These are phyloP conservation scores for Lophium mytilinum DNA, from an alignment of 495 filamentous ascomycete species.

Conservation along the genomic window DNA sequence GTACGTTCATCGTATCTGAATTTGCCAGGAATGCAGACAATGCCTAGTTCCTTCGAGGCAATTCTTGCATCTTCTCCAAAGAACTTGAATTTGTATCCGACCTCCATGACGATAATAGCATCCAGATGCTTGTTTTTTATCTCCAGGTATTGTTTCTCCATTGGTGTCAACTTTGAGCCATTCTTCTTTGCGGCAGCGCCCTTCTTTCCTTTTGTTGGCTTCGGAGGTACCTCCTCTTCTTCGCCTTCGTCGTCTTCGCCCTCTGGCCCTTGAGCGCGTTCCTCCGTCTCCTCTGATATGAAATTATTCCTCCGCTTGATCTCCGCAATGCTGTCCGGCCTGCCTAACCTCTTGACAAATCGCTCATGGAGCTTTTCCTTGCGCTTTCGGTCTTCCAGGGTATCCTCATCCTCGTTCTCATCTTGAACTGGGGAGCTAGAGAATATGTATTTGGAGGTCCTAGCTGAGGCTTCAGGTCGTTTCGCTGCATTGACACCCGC, in stretches of 20 bases:
- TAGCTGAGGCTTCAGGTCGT: slow-evolving; percentile 21
- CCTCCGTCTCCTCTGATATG: slow-evolving; percentile 44
- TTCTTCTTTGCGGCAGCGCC: slow-evolving; percentile 50
- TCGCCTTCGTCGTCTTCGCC: slow-evolving; percentile 38
- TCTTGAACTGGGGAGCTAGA: slow-evolving; percentile 35
- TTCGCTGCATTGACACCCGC: slow-evolving; percentile 18
- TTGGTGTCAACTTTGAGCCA: slow-evolving; percentile 69
- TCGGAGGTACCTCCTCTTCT: slow-evolving; percentile 42
- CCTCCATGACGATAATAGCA: slow-evolving; percentile 80
- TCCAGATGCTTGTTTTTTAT: slow-evolving; percentile 91
- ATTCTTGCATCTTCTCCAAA: slow-evolving; percentile 93
- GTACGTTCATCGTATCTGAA: slow-evolving; percentile 85
- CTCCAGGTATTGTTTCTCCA: slow-evolving; percentile 88
- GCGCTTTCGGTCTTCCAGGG: slow-evolving; percentile 30
- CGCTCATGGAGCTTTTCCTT: slow-evolving; percentile 72
- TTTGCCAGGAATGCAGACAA: slow-evolving; percentile 96
- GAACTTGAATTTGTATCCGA: slow-evolving; percentile 97
- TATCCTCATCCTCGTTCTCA: slow-evolving; percentile 45
- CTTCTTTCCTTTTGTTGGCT: slow-evolving; percentile 51
- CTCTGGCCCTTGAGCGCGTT: slow-evolving; percentile 28
- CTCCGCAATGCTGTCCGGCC: slow-evolving; percentile 67
- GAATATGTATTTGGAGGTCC: slow-evolving; percentile 45
- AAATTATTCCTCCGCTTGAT: slow-evolving; percentile 51
- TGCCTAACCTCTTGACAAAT: slow-evolving; percentile 84
- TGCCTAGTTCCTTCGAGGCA: slow-evolving; percentile 84